These are phyloP conservation scores for Ramularia collo-cygni DNA, from an alignment of 2,329 filamentous ascomycete species.

Conservation along the genomic window DNA sequence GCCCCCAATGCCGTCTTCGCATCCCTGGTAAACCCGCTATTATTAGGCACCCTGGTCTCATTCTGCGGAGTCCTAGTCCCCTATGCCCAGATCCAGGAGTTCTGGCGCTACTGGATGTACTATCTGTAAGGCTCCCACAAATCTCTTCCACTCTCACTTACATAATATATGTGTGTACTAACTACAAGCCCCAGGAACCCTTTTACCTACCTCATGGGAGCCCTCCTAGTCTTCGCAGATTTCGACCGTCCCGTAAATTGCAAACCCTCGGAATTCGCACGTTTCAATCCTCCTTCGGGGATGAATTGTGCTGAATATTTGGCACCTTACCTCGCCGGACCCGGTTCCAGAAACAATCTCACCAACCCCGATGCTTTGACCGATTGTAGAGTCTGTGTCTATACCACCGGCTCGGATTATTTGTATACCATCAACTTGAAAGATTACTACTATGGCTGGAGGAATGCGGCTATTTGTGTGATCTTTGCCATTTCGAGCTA, in stretches of 20 bases:
- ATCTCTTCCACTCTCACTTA: not conserved
- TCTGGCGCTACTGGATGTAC: constrained; percentile 37
- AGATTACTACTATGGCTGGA: constrained; percentile 59
- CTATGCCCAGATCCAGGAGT: constrained; percentile 27
- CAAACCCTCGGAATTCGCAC: constrained; percentile 31
- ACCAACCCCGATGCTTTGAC: constrained; percentile 53
- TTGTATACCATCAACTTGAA: constrained; percentile 38
- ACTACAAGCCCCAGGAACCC: too few species aligned
- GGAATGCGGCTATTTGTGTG: constrained; percentile 55
- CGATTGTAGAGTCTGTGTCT: constrained; percentile 57
- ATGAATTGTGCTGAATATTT: constrained; percentile 53
- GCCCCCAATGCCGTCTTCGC: constrained; percentile 41
- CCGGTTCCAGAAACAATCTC: constrained; percentile 44
- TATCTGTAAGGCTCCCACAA: constrained; percentile 7
- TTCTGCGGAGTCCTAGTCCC: constrained; percentile 33
- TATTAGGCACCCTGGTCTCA: constrained; percentile 27
- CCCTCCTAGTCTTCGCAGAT: constrained; percentile 34
- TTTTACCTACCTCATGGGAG: constrained; percentile 39
- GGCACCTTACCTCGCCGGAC: constrained; percentile 33
- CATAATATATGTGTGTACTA: constrained; percentile 13
- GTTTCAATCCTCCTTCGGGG: constrained; percentile 43
- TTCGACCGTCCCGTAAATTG: constrained; percentile 38
- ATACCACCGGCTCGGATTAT: constrained; percentile 52
- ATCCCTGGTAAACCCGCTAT: constrained; percentile 37
- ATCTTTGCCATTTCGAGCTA: constrained; percentile 46